Percentiles rank a stretch among this genome's conserved stretches.
phyloP scores from a whole-genome alignment of 352 stramenopile genomes.

The Globisporangium splendens region DNA sequence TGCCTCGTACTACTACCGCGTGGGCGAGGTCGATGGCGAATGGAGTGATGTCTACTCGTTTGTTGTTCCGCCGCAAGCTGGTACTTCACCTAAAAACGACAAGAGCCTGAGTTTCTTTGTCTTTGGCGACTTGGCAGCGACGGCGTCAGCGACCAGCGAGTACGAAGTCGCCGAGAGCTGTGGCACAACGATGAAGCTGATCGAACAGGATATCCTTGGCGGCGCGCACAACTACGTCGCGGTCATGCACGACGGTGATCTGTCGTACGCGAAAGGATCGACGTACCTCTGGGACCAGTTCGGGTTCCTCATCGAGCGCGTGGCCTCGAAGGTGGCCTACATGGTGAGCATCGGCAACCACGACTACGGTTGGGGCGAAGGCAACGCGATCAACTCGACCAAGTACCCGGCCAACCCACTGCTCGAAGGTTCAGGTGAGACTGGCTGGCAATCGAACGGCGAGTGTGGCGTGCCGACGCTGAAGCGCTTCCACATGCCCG shows the following conservation, averaged over 20 bases:
- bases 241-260: slow-evolving; percentile 80
- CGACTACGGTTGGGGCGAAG: slow-evolving; percentile 39
- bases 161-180: not conserved
- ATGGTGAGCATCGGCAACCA: slow-evolving; percentile 64
- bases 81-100: not conserved
- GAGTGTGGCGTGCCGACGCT: slow-evolving; percentile 81
- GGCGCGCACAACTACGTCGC: slow-evolving; percentile 38
- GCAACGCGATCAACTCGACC: slow-evolving; percentile 18
- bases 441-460: slow-evolving; percentile 48
- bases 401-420: slow-evolving; percentile 25
- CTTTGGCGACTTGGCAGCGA: slow-evolving; percentile 40
- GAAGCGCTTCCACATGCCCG: slow-evolving; percentile 73
- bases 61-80: not conserved
- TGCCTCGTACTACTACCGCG: slow-evolving; percentile 2
- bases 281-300: slow-evolving; percentile 84
- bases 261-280: slow-evolving; percentile 60
- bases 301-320: slow-evolving; percentile 70
- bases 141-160: not conserved
- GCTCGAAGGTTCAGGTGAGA: slow-evolving; percentile 25
- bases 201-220: slow-evolving; percentile 1
- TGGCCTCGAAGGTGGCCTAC: slow-evolving; percentile 66
- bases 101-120: slow-evolving; percentile 36
- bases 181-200: slow-evolving; percentile 2
- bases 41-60: slow-evolving; percentile 1
- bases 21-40: not conserved